Base-by-base conservation (phyloP, 495 filamentous ascomycete species). In the Hypoxylon perforatum region DNA sequence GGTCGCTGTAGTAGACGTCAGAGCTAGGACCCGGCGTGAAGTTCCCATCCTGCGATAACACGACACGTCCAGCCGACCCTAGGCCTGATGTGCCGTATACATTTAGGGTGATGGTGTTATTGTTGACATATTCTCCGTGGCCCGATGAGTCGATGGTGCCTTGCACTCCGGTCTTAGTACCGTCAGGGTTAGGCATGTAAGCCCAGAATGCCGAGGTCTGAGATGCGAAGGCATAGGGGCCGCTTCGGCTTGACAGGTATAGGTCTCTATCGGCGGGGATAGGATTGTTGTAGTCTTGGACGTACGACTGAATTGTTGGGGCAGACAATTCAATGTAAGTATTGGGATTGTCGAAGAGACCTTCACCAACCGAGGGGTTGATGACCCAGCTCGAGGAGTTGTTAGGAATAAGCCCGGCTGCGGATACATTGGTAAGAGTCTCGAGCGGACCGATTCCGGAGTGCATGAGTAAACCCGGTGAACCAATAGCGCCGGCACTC, bases 391-490 rank as follows among this genome's bases (percentile, higher is more conserved):
- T 49, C 2, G 68, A 62, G 5, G 70, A 51, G 12, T 64, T 61
- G 14, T 61, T 55, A 15, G 61, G n/a, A 0, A 73, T 39, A 11
- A 70, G n/a, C 3, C 72, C 75, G 21, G 72, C 65, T 12, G 39
- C 3, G 8, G 68, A 48, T 21, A 81, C 47, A 10, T 55, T 67
- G 0, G 45, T 36, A 1, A 80, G 55, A 14, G 68, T 65, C 23
- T 71, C 70, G 0, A 57, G 55, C 11, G 76, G 71, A 1, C 82
- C 82, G 61, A 86, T 85, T 0, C 80, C 80, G 21, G 79, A 82
- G 70, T 82, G 81, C 77, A 87, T 85, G 11, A 89, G 80, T 15
- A 89, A 76, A 65, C 84, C 84, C 0, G 87, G 82, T 14, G 83
- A 85, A 1, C 74, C 78, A 38, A 88, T 77, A 10, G 86, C 85